Conservation (phyloP, 805 yeast genomes). For the Saturnispora sekii region DNA sequence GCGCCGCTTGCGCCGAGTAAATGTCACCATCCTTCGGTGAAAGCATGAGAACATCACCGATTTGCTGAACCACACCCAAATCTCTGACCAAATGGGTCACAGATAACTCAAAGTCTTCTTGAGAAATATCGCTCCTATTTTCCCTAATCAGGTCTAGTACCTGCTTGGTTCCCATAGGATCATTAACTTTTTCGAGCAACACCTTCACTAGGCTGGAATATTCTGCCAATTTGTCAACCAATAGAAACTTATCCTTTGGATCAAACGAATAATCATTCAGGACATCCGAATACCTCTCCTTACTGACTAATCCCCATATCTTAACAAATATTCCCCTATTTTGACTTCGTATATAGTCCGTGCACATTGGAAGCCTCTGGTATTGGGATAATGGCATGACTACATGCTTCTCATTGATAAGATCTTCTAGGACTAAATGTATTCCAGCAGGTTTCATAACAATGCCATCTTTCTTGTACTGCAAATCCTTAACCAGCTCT, state of each 20-base stretch:
- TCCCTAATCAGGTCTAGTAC: constrained; percentile 9
- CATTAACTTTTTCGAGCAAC: not conserved
- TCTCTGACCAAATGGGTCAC: constrained; percentile 18
- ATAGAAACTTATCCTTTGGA: constrained; percentile 16
- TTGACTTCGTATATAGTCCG: not conserved
- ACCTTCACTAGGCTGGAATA: constrained; percentile 7
- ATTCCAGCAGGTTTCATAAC: constrained; percentile 19
- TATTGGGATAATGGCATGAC: constrained; percentile 18
- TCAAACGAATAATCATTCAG: constrained; percentile 6
- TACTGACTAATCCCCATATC: not conserved
- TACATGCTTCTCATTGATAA: constrained; percentile 17
- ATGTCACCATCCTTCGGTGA: not conserved
- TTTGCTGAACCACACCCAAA: not conserved
- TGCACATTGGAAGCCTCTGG: constrained; percentile 1
- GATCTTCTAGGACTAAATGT: constrained; percentile 17
- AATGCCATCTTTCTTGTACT: constrained; percentile 7
- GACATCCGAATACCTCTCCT: too few relatives aligned
- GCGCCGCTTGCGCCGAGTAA: not conserved
- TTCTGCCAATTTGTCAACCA: constrained; percentile 12
- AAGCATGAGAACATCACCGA: not conserved
- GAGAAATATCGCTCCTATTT: constrained; percentile 4
- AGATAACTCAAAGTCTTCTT: constrained; percentile 18
- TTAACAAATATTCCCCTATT: constrained; percentile 9
- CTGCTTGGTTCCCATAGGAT: constrained; percentile 14
- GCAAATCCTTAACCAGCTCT: constrained; percentile 11